Percentiles rank a stretch among this genome's conserved stretches.
These are phyloP conservation scores for Austroboletus novae-zelandiae DNA, from an alignment of 1,284 basidiomycete genomes.

Conservation along the genomic window DNA sequence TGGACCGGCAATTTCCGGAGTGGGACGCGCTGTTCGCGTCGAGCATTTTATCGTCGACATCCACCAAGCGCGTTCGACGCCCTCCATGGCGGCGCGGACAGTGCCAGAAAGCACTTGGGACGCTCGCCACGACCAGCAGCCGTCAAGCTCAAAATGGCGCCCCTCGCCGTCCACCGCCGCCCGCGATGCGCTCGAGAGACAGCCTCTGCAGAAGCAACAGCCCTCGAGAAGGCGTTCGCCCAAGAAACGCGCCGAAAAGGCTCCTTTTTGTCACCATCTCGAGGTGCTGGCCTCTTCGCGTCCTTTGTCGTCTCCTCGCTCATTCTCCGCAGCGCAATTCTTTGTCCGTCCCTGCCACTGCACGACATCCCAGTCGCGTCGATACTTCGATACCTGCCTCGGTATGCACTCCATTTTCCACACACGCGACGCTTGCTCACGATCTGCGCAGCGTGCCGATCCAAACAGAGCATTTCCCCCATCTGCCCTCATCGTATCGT, in stretches of 20 bases:
- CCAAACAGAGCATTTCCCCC: neutral
- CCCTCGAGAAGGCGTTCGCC: neutral
- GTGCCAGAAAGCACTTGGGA: conserved; percentile 23
- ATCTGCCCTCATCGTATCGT: neutral
- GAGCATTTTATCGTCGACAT: no score
- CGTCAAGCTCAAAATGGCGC: conserved; percentile 6
- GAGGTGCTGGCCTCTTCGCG: conserved; percentile 7
- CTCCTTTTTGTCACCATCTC: neutral
- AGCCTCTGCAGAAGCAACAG: neutral
- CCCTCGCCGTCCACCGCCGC: conserved; percentile 13
- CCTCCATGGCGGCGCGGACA: conserved; percentile 14
- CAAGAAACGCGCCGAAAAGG: conserved; percentile 11
- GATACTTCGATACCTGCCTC: neutral
- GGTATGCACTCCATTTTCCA: conserved; percentile 9
- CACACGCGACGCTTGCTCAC: neutral
- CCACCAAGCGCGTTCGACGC: neutral
- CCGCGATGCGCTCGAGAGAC: conserved; percentile 9
- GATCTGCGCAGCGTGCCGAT: conserved; percentile 8
- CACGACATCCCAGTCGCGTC: no score
- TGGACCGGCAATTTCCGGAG: no score
- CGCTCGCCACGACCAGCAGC: conserved; percentile 7
- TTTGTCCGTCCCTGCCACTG: no score
- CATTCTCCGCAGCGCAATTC: conserved; percentile 9
- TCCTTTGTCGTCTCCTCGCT: conserved; percentile 1
- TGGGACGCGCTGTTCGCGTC: no score